Conservation (phyloP, 345 rosid species). For the Eucalyptus polybractea region DNA sequence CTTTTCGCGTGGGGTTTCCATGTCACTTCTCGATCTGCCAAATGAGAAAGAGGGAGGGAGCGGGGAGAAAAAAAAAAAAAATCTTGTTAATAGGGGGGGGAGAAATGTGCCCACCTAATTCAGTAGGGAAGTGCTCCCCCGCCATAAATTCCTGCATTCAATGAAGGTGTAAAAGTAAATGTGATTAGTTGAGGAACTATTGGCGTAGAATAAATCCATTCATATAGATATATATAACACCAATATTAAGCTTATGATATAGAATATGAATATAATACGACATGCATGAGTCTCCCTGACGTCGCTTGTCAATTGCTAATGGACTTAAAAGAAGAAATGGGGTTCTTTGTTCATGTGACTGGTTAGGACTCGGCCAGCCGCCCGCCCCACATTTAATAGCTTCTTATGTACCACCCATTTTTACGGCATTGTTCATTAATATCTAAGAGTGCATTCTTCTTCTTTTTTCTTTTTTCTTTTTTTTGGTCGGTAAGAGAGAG, state of each 20-base stretch:
- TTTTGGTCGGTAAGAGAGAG: too few species aligned
- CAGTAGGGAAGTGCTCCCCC: neutral
- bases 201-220: neutral
- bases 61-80: neutral
- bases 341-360: neutral
- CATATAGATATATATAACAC: neutral
- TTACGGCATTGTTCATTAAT: neutral
- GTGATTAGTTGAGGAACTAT: neutral
- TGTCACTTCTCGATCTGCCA: neutral
- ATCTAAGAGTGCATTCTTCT: neutral
- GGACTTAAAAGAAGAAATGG: neutral
- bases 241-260: neutral
- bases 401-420: neutral
- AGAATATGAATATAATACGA: neutral
- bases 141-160: slow-evolving; percentile 1
- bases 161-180: neutral
- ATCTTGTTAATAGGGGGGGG: neutral
- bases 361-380: neutral
- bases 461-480: rapidly evolving
- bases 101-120: neutral
- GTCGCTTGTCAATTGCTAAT: neutral
- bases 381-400: neutral
- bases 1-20: neutral
- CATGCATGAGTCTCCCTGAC: neutral
- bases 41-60: neutral